phyloP scores from a whole-genome alignment of 2,329 filamentous ascomycete genomes.

The Penicillium vulpinum region DNA sequence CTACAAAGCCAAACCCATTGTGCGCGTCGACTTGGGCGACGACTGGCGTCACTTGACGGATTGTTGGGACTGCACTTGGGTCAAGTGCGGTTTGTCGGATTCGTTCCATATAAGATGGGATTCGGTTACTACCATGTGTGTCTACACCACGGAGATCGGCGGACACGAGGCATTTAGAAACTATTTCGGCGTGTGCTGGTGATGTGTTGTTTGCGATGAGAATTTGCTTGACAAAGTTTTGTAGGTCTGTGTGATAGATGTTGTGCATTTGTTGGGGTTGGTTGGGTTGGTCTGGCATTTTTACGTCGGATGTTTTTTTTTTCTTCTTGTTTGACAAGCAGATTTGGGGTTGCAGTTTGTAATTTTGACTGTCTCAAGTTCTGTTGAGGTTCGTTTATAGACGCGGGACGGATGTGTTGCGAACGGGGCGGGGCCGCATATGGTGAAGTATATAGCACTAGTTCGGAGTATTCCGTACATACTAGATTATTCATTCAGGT shows the following conservation, averaged over 20 bases:
- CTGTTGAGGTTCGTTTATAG: conserved; percentile 7
- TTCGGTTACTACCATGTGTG: conserved; percentile 74
- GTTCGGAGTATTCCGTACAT: background rate
- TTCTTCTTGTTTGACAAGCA: background rate
- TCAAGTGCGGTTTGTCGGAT: conserved; percentile 70
- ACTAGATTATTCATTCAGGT: background rate
- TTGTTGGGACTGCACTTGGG: conserved; percentile 57
- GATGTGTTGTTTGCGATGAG: conserved; percentile 56
- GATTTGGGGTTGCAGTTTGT: background rate
- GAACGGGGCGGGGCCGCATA: conserved; percentile 1
- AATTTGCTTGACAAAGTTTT: conserved; percentile 30
- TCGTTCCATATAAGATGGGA: conserved; percentile 74
- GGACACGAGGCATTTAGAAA: conserved; percentile 68
- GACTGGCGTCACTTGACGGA: conserved; percentile 66
- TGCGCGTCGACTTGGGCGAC: conserved; percentile 67
- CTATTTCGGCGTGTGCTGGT: conserved; percentile 57
- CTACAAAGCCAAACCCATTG: conserved; percentile 75
- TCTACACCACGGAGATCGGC: conserved; percentile 79
- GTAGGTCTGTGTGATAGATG: conserved; percentile 17
- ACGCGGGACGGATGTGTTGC: conserved; percentile 3
- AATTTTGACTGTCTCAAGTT: background rate
- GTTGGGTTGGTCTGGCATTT: conserved; percentile 11
- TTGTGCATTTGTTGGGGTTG: conserved; percentile 17
- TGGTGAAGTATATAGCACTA: background rate
- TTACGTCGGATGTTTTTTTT: background rate